Conservation (phyloP, 805 yeast genomes). For the Schwanniomyces pseudopolymorphus region DNA sequence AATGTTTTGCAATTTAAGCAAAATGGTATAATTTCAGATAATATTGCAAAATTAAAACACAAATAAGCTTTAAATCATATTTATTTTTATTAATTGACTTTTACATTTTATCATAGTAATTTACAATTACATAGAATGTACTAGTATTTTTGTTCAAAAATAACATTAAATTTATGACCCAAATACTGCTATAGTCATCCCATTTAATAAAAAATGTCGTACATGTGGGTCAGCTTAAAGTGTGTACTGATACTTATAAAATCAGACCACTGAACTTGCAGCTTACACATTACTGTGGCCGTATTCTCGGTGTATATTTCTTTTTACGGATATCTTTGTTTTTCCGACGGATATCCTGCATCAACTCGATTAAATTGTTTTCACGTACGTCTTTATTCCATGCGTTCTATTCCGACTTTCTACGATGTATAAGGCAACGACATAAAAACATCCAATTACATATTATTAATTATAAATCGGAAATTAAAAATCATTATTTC, state of each 20-base stretch:
- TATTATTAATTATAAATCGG: background rate
- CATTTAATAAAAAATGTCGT: background rate
- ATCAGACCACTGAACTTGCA: background rate
- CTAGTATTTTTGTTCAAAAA: too few species aligned
- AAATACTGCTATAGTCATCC: background rate
- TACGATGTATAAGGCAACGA: background rate
- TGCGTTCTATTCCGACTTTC: background rate
- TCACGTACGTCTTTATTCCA: too few species aligned
- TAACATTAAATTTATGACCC: too few species aligned
- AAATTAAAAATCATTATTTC: background rate
- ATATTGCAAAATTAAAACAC: too few species aligned
- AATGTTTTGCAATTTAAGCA: too few species aligned
- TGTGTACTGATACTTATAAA: too few species aligned
- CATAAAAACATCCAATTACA: background rate
- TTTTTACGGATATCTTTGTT: background rate
- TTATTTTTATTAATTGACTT: too few species aligned
- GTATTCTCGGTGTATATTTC: background rate
- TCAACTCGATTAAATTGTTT: background rate
- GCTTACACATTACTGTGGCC: background rate
- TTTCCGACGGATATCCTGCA: background rate
- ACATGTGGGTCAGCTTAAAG: background rate
- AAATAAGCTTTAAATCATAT: too few species aligned
- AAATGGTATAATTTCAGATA: too few species aligned
- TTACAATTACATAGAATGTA: too few species aligned
- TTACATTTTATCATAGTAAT: too few species aligned